Conservation (phyloP, 129 eudicot genomes). For the Chrysanthemum seticuspe region DNA sequence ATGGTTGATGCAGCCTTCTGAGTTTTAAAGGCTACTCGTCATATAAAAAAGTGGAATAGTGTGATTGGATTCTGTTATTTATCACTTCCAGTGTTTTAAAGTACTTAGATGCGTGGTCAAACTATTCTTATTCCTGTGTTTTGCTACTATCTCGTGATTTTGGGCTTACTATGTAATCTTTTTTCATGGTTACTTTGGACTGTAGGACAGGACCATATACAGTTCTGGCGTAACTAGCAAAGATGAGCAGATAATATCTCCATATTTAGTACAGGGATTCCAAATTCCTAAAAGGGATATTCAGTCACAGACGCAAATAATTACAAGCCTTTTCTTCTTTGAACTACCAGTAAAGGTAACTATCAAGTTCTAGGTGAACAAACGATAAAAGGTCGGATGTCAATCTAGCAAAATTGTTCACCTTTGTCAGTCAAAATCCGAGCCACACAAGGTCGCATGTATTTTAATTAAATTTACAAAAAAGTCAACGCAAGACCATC, state of each 20-base stretch:
- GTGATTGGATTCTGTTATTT: background rate
- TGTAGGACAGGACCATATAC: background rate
- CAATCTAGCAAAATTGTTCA: too few species aligned
- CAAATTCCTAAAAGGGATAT: background rate
- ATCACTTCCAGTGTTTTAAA: background rate
- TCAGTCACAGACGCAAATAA: background rate
- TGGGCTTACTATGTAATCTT: background rate
- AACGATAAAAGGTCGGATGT: too few species aligned
- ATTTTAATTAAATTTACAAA: too few species aligned
- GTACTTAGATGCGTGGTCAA: background rate
- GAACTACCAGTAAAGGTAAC: too few species aligned
- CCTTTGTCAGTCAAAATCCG: too few species aligned
- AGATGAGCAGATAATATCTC: background rate
- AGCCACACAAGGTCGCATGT: too few species aligned
- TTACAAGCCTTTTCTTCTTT: background rate
- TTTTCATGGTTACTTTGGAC: background rate
- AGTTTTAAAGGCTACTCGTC: background rate
- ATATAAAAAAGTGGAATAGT: background rate
- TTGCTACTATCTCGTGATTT: background rate
- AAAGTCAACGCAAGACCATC: too few species aligned
- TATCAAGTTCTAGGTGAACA: too few species aligned
- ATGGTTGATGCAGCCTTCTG: background rate
- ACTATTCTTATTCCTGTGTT: background rate
- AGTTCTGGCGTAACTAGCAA: too few species aligned
- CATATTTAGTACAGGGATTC: background rate